Percentiles rank a stretch among this genome's conserved stretches.
Evolutionary conservation across 2,329 filamentous ascomycete genomes (phyloP).

Genomic region (Fusarium napiforme): DNA sequence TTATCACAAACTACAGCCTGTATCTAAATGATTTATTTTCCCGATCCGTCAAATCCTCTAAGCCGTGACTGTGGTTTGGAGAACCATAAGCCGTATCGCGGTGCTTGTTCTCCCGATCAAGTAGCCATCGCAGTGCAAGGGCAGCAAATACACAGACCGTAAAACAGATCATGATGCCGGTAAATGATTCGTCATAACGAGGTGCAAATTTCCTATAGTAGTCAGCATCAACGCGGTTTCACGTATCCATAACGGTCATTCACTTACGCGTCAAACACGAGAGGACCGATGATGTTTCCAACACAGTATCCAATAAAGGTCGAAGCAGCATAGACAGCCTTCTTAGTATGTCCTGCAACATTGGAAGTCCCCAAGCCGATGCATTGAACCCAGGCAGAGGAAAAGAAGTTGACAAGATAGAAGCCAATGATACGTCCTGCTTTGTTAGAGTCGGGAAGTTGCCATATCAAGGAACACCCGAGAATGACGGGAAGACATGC

Average conservation of each 20-base stretch:
- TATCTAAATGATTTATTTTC: too few relatives aligned
- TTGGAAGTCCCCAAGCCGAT: background rate
- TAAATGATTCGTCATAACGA: too few relatives aligned
- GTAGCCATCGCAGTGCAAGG: too few relatives aligned
- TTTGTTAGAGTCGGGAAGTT: background rate
- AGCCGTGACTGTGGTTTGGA: too few relatives aligned
- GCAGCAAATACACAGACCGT: too few relatives aligned
- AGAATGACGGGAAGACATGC: background rate
- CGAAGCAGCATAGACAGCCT: background rate
- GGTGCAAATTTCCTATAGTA: background rate
- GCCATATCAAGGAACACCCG: background rate
- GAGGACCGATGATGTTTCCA: background rate
- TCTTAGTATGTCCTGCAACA: background rate
- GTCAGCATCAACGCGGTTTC: background rate
- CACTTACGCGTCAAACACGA: background rate
- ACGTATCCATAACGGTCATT: fast-evolving
- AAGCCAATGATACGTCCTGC: background rate
- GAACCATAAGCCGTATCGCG: too few relatives aligned
- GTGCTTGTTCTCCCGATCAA: too few relatives aligned
- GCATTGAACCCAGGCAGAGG: background rate
- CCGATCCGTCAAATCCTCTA: too few relatives aligned
- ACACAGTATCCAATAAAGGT: background rate
- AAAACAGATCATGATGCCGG: too few relatives aligned
- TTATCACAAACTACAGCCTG: too few relatives aligned
- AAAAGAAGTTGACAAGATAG: background rate